Conservation (phyloP, 306 rosid species). For the Vigna hirtella region DNA sequence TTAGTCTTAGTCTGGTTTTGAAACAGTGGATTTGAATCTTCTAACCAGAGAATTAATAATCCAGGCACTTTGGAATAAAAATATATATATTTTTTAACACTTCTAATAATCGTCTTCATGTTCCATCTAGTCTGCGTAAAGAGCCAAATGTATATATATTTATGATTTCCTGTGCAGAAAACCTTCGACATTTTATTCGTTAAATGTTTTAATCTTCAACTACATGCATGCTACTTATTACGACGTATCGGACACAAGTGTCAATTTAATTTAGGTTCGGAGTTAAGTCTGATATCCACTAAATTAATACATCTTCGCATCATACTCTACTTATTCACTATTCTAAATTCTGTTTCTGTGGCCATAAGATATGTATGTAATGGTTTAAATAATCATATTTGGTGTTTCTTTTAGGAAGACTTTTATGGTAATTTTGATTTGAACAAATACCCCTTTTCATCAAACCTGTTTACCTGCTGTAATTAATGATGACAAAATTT, state of each 20-base stretch:
- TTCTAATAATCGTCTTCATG: not conserved
- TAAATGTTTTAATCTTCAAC: conserved; percentile 22
- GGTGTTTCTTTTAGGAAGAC: too few relatives aligned
- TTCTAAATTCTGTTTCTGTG: too few relatives aligned
- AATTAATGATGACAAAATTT: not conserved
- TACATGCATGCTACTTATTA: not conserved
- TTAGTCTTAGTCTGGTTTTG: too few relatives aligned
- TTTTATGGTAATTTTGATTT: too few relatives aligned
- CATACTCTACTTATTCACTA: not conserved
- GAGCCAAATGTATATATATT: conserved; percentile 1
- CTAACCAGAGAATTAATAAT: not conserved
- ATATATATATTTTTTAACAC: not conserved
- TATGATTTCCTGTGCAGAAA: not conserved
- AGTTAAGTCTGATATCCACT: not conserved
- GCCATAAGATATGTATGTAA: too few relatives aligned
- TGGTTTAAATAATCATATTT: too few relatives aligned
- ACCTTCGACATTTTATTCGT: not conserved
- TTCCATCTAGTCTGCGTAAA: conserved; percentile 2
- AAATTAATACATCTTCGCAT: not conserved
- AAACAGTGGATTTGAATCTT: not conserved
- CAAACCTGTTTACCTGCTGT: not conserved
- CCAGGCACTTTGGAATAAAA: not conserved
- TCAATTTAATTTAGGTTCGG: not conserved
- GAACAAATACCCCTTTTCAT: too few relatives aligned
- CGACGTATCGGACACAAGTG: not conserved